A percentile compares a stretch with the other conserved stretches of the same genome.
phyloP scores from a whole-genome alignment of 371 early-diverging fungal genomes.

The Syncephalastrum contaminatum region DNA sequence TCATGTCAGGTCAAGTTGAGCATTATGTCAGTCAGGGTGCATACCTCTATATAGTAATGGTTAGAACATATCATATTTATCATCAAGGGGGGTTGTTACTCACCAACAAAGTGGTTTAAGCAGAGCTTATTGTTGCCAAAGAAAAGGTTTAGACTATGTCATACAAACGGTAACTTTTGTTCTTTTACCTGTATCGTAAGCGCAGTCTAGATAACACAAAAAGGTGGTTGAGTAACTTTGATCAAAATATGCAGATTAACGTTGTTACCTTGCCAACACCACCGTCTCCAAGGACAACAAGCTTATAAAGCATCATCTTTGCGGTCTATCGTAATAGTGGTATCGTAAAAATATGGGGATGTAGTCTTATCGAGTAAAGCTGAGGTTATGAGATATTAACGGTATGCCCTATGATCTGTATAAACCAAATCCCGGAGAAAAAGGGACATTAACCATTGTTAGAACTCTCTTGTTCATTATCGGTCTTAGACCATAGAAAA shows the following conservation, averaged over 20 bases:
- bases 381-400: too few relatives aligned
- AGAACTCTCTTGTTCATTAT: too few relatives aligned
- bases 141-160: conserved; percentile 5
- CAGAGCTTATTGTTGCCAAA: conserved; percentile 60
- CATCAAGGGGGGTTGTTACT: conserved; percentile 11
- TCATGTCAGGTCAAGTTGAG: neutral
- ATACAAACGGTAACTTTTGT: conserved; percentile 20
- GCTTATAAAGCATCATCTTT: conserved; percentile 61
- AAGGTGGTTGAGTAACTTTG: neutral
- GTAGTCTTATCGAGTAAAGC: too few relatives aligned
- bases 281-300: conserved; percentile 47
- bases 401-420: too few relatives aligned
- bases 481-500: too few relatives aligned
- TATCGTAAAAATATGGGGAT: too few relatives aligned
- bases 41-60: conserved; percentile 2
- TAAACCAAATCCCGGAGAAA: too few relatives aligned
- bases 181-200: conserved; percentile 65
- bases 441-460: too few relatives aligned
- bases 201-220: conserved; percentile 49
- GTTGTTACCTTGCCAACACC: conserved; percentile 47
- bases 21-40: conserved; percentile 1
- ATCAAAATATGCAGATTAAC: neutral
- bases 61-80: neutral
- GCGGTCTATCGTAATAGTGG: too few relatives aligned
- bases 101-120: conserved; percentile 80